Evolutionary conservation across 2,329 filamentous ascomycete species (phyloP).

Genomic region (Stemphylium beticola): DNA sequence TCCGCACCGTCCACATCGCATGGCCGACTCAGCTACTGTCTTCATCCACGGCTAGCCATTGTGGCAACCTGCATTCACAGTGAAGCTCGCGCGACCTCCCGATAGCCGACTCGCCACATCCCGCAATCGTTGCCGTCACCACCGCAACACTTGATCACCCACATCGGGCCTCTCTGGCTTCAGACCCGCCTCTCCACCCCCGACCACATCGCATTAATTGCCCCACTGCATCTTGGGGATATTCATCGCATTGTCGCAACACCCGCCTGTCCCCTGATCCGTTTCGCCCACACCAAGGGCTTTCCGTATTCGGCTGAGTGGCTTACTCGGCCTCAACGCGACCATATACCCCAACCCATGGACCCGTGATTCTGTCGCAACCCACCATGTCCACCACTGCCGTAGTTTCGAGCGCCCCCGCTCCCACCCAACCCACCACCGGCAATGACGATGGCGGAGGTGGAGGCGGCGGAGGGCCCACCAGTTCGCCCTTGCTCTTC

Average conservation of each 20-base stretch:
- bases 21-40: constrained; percentile 26
- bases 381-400: constrained; percentile 14
- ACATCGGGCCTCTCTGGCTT: not conserved
- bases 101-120: constrained; percentile 23
- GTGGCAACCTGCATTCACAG: constrained; percentile 22
- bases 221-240: not conserved
- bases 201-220: not conserved
- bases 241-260: not conserved
- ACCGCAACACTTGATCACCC: constrained; percentile 7
- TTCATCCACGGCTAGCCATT: constrained; percentile 22
- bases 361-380: constrained; percentile 8
- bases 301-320: constrained; percentile 11
- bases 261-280: not conserved
- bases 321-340: not conserved
- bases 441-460: constrained; percentile 36
- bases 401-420: not conserved
- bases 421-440: constrained; percentile 8
- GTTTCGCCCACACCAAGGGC: constrained; percentile 7
- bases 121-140: constrained; percentile 36
- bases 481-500: constrained; percentile 80
- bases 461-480: constrained; percentile 56
- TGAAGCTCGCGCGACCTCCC: constrained; percentile 3
- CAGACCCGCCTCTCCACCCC: constrained; percentile 1
- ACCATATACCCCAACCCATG: constrained; percentile 13
- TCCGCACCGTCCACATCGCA: constrained; percentile 25